Evolutionary conservation across 495 filamentous ascomycete genomes (phyloP).

Genomic region (Cenococcum geophilum): DNA sequence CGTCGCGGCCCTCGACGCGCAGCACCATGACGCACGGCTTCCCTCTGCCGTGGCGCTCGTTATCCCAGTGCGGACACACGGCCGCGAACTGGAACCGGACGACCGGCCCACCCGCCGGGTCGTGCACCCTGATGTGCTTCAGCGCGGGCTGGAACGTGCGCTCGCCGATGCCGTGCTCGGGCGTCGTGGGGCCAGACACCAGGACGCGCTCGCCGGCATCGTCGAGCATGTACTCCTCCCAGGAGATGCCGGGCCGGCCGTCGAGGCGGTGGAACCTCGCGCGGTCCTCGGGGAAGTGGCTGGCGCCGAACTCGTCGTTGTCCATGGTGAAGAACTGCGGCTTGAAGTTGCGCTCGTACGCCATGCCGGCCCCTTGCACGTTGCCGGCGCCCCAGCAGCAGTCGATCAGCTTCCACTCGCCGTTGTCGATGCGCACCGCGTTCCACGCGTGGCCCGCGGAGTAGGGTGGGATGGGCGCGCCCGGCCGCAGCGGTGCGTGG

Average conservation of each 20-base stretch:
- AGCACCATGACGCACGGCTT: conserved; percentile 62
- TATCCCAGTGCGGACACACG: conserved; percentile 72
- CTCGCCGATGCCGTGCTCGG: conserved; percentile 59
- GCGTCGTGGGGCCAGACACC: conserved; percentile 47
- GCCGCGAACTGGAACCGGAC: conserved; percentile 72
- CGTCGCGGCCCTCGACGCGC: conserved; percentile 58
- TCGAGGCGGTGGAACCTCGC: conserved; percentile 62
- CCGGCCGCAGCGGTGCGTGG: conserved; percentile 49
- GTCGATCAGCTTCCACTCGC: conserved; percentile 88
- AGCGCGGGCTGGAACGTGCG: conserved; percentile 53
- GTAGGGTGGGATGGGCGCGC: conserved; percentile 54
- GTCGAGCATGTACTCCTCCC: conserved; percentile 74
- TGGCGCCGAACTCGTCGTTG: conserved; percentile 75
- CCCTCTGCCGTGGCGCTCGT: conserved; percentile 55
- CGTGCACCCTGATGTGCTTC: conserved; percentile 52
- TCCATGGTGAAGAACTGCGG: conserved; percentile 65
- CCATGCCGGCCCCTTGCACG: conserved; percentile 44
- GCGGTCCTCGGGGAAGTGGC: conserved; percentile 69
- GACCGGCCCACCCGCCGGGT: conserved; percentile 38
- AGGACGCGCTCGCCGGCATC: conserved; percentile 44
- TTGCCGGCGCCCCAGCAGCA: conserved; percentile 85
- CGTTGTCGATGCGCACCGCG: conserved; percentile 75
- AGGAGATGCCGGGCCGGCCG: conserved; percentile 50
- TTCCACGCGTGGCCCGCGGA: conserved; percentile 80
- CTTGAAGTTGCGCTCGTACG: conserved; percentile 63